Conservation (phyloP, 1,284 basidiomycete species). For the Puccinia sorghi region DNA sequence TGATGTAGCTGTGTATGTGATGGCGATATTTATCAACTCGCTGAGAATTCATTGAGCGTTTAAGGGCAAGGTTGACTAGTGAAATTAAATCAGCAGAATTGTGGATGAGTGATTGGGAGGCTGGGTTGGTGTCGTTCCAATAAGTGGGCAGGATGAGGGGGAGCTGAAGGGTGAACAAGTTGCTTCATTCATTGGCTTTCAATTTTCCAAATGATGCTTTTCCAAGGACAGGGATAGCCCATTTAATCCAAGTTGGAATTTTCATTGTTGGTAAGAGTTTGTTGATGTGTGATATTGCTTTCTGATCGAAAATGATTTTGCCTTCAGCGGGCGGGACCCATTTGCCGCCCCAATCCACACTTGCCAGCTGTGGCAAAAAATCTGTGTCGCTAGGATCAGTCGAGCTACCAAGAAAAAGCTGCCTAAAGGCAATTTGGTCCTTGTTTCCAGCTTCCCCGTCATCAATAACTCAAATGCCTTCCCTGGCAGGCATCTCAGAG, state of each 20-base stretch:
- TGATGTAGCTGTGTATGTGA: constrained; percentile 1
- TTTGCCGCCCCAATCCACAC: neutral
- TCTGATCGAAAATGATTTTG: neutral
- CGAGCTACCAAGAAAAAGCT: neutral
- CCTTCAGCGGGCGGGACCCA: constrained; percentile 10
- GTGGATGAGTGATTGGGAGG: neutral
- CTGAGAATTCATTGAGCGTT: neutral
- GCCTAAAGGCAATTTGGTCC: neutral
- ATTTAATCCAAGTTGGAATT: constrained; percentile 36
- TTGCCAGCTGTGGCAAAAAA: neutral
- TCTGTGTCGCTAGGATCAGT: constrained; percentile 8
- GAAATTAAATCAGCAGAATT: constrained; percentile 14
- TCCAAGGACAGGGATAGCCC: neutral
- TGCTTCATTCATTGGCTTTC: constrained; percentile 44
- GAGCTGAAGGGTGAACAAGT: constrained; percentile 39
- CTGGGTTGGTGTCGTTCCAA: neutral
- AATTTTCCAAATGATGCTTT: constrained; percentile 28
- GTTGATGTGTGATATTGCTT: neutral
- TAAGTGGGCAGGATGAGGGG: constrained; percentile 13
- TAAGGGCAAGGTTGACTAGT: constrained; percentile 20
- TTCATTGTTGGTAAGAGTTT: neutral
- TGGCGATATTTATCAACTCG: neutral
- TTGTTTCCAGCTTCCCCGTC: neutral
- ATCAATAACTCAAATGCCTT: neutral
- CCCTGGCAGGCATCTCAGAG: neutral